Percentiles rank a stretch among this genome's conserved stretches.
Conservation (phyloP, 208 protist species). For the Trypanosoma brucei region DNA sequence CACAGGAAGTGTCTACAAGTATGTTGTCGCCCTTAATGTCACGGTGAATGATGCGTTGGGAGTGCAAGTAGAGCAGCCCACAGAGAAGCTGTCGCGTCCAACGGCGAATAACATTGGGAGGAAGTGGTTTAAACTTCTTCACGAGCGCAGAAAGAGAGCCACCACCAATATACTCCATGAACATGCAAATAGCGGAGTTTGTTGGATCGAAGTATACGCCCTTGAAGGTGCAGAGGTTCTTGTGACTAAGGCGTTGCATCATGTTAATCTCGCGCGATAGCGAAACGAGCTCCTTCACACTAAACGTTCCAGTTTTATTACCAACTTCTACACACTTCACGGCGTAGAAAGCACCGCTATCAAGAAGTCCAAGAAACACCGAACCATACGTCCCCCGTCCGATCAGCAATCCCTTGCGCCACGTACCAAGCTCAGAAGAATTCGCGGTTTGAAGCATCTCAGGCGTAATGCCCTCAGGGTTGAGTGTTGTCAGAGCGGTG, state of each 20-base stretch:
- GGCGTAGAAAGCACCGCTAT: slow-evolving; percentile 78
- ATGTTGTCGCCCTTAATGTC: slow-evolving; percentile 92
- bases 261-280: slow-evolving; percentile 90
- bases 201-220: slow-evolving; percentile 70
- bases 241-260: slow-evolving; percentile 86
- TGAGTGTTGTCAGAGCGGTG: slow-evolving; percentile 65
- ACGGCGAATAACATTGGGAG: slow-evolving; percentile 69
- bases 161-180: slow-evolving; percentile 92
- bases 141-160: slow-evolving; percentile 80
- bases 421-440: slow-evolving; percentile 48
- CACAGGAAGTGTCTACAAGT: slow-evolving; percentile 73
- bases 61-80: slow-evolving; percentile 85
- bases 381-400: slow-evolving; percentile 88
- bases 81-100: slow-evolving; percentile 86
- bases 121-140: slow-evolving; percentile 85
- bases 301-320: slow-evolving; percentile 45
- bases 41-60: slow-evolving; percentile 89
- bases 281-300: slow-evolving; percentile 71
- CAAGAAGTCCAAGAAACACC: slow-evolving; percentile 86
- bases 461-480: slow-evolving; percentile 67
- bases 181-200: slow-evolving; percentile 77
- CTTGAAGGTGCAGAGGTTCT: slow-evolving; percentile 90
- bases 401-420: slow-evolving; percentile 81
- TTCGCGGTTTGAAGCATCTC: slow-evolving; percentile 88
- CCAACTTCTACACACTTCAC: slow-evolving; percentile 87